These are phyloP conservation scores for Cyberlindnera mississippiensis DNA, from an alignment of 805 yeast genomes.

Conservation along the genomic window DNA sequence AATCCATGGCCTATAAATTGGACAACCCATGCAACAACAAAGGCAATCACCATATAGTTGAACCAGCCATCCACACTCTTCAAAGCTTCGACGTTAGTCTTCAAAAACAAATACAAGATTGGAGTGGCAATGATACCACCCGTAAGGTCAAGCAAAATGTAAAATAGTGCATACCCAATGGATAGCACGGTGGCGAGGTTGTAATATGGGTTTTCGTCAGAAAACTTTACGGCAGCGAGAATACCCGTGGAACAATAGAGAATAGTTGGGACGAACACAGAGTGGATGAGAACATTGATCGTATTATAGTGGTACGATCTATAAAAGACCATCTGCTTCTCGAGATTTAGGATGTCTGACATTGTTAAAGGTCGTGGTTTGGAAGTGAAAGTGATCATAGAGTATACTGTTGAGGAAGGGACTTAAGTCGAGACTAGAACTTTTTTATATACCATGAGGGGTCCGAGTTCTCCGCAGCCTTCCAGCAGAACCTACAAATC, in stretches of 20 bases:
- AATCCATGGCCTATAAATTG: slow-evolving; percentile 88
- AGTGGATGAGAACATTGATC: slow-evolving; percentile 70
- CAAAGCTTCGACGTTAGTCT: slow-evolving; percentile 26
- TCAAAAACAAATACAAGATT: slow-evolving; percentile 30
- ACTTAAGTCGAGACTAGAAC: no score
- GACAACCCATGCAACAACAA: slow-evolving; percentile 64
- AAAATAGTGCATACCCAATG: slow-evolving; percentile 51
- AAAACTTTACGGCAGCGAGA: slow-evolving; percentile 28
- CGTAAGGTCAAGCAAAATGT: slow-evolving; percentile 49
- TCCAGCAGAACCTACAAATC: no score
- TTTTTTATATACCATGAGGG: no score
- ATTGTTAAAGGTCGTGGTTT: no score
- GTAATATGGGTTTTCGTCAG: slow-evolving; percentile 13
- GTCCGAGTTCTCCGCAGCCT: no score
- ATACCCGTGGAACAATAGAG: slow-evolving; percentile 50
- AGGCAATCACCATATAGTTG: slow-evolving; percentile 30
- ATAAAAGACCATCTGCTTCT: slow-evolving; percentile 54
- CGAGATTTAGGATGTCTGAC: slow-evolving; percentile 17
- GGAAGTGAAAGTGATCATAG: no score
- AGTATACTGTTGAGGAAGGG: no score
- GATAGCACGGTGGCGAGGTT: slow-evolving; percentile 48
- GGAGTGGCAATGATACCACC: slow-evolving; percentile 45
- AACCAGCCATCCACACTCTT: slow-evolving; percentile 18
- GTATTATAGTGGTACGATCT: slow-evolving; percentile 49
- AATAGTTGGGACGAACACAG: slow-evolving; percentile 77